These are phyloP conservation scores for barrel medic (Medicago truncatula) DNA, from an alignment of 306 rosid genomes.

Conservation along the genomic window DNA sequence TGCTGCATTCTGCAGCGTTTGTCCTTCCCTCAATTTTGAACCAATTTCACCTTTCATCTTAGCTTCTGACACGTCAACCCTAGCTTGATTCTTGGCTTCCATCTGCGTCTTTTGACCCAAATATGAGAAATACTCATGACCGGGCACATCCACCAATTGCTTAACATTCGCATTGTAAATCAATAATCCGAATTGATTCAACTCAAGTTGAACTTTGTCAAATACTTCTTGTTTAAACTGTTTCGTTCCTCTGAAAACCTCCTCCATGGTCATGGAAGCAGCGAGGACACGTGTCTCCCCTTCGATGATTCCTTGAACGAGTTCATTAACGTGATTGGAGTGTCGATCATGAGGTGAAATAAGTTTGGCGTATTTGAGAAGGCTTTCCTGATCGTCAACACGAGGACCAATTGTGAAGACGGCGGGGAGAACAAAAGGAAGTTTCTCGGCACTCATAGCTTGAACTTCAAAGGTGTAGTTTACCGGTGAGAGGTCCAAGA, in stretches of 20 bases:
- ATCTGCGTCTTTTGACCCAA: conserved; percentile 75
- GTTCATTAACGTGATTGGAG: conserved; percentile 61
- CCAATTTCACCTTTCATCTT: conserved; percentile 48
- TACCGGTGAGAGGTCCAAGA: conserved; percentile 65
- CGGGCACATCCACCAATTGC: conserved; percentile 61
- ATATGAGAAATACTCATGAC: conserved; percentile 73
- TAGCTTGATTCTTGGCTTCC: conserved; percentile 69
- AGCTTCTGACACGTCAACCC: conserved; percentile 47
- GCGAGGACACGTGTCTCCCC: conserved; percentile 80
- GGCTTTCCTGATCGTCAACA: conserved; percentile 43
- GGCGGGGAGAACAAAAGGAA: conserved; percentile 66
- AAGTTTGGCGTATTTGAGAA: conserved; percentile 61
- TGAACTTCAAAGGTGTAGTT: conserved; percentile 79
- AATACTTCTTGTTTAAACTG: conserved; percentile 69
- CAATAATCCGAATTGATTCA: conserved; percentile 64
- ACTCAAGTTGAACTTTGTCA: conserved; percentile 62
- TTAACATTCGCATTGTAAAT: conserved; percentile 76
- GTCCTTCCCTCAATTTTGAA: conserved; percentile 29
- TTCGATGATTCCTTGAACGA: conserved; percentile 67
- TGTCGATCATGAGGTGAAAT: conserved; percentile 44
- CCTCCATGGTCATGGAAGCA: conserved; percentile 75
- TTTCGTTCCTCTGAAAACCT: conserved; percentile 50
- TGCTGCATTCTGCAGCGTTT: conserved; percentile 46
- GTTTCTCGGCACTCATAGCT: conserved; percentile 79
- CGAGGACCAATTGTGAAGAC: conserved; percentile 74